These are phyloP conservation scores for Thamnidium elegans DNA, from an alignment of 192 early-diverging fungal species.

Conservation along the genomic window DNA sequence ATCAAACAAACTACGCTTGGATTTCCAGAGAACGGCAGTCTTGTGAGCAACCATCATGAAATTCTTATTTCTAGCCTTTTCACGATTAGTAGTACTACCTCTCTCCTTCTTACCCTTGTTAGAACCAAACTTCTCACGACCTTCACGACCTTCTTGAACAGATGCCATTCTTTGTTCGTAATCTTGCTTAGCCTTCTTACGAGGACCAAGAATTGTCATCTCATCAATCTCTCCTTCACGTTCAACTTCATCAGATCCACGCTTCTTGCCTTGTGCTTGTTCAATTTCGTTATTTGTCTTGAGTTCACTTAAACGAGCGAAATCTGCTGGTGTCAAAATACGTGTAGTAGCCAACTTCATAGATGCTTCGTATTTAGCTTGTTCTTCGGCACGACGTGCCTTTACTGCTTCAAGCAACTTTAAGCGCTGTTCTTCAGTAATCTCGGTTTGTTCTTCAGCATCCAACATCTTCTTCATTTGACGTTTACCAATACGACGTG, in stretches of 20 bases:
- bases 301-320: constrained; percentile 77
- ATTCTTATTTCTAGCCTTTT: constrained; percentile 92
- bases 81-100: constrained; percentile 82
- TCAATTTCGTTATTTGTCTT: constrained; percentile 65
- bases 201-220: constrained; percentile 50
- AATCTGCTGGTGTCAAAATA: constrained; percentile 91
- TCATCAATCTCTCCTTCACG: constrained; percentile 37
- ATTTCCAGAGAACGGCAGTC: constrained; percentile 68
- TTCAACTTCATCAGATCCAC: constrained; percentile 9
- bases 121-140: constrained; percentile 87
- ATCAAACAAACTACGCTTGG: constrained; percentile 70
- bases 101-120: constrained; percentile 82
- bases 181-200: constrained; percentile 84
- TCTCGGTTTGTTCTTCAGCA: constrained; percentile 21
- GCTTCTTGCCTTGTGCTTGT: constrained; percentile 12
- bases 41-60: constrained; percentile 97
- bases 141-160: constrained; percentile 88
- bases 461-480: constrained; percentile 42
- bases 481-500: constrained; percentile 42
- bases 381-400: constrained; percentile 39
- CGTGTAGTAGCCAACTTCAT: constrained; percentile 49
- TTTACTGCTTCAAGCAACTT: constrained; percentile 42
- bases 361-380: constrained; percentile 44
- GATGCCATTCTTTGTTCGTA: constrained; percentile 88
- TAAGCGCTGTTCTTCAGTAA: constrained; percentile 42